Percentiles rank a stretch among this genome's conserved stretches.
Evolutionary conservation across 148 eudicot genomes (phyloP).

Genomic region (Camellia granthamiana): DNA sequence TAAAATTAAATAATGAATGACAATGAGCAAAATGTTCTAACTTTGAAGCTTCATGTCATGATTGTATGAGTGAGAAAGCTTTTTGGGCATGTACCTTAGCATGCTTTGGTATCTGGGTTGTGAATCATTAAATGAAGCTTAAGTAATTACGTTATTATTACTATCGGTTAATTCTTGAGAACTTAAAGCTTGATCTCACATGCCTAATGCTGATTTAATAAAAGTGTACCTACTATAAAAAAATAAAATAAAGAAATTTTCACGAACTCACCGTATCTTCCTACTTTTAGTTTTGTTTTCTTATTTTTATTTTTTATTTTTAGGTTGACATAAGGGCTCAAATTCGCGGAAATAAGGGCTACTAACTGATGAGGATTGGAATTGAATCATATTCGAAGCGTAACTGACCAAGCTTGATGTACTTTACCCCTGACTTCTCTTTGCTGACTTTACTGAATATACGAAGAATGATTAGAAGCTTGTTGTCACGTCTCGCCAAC

Average conservation of each 20-base stretch:
- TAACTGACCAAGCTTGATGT: neutral
- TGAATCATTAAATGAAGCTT: conserved; percentile 5
- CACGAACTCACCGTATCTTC: neutral
- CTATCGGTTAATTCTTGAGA: too few species aligned
- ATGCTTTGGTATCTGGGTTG: neutral
- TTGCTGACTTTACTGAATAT: neutral
- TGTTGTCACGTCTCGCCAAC: neutral
- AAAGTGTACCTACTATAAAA: too few species aligned
- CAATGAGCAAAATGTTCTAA: too few species aligned
- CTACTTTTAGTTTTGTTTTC: neutral
- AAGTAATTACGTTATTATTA: neutral
- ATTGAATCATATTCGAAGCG: neutral
- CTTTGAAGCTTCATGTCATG: neutral
- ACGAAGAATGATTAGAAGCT: neutral
- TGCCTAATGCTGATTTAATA: too few species aligned
- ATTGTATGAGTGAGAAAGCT: neutral
- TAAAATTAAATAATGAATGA: neutral
- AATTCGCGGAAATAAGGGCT: conserved; percentile 88
- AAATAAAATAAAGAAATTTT: neutral
- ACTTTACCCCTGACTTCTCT: neutral
- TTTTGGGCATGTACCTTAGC: neutral
- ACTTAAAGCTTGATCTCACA: too few species aligned
- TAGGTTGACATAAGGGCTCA: conserved; percentile 97
- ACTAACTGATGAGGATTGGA: conserved; percentile 27
- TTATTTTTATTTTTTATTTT: neutral